Evolutionary conservation across 148 eudicot species (phyloP).

Genomic region (Mesembryanthemum crystallinum): DNA sequence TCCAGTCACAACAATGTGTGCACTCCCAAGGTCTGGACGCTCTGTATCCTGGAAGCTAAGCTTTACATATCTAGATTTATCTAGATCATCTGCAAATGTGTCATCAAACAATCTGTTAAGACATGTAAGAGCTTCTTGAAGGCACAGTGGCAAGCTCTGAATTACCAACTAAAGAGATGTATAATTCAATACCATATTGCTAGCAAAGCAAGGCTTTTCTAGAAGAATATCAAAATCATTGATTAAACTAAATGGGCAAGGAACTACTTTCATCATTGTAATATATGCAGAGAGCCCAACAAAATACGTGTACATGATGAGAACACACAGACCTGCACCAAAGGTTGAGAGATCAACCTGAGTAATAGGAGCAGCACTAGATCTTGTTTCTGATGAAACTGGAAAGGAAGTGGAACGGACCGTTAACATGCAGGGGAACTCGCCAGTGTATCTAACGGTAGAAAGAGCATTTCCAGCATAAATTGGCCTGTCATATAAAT

Average conservation of each 20-base stretch:
- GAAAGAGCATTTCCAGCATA: slow-evolving; percentile 98
- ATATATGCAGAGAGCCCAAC: background rate
- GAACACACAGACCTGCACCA: slow-evolving; percentile 69
- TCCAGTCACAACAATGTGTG: slow-evolving; percentile 84
- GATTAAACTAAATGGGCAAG: background rate
- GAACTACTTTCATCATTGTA: background rate
- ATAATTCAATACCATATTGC: too few relatives aligned
- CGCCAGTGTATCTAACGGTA: slow-evolving; percentile 70
- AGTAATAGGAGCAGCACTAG: slow-evolving; percentile 56
- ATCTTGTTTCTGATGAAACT: slow-evolving; percentile 43
- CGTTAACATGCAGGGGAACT: slow-evolving; percentile 77
- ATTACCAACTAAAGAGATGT: background rate
- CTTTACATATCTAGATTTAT: slow-evolving; percentile 59
- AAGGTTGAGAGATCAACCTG: slow-evolving; percentile 90
- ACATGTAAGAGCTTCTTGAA: background rate
- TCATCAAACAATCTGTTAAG: slow-evolving; percentile 1
- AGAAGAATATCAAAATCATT: background rate
- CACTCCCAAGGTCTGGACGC: slow-evolving; percentile 94
- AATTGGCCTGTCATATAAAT: slow-evolving; percentile 66
- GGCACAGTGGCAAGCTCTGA: background rate
- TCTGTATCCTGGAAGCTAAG: slow-evolving; percentile 71
- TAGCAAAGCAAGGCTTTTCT: background rate
- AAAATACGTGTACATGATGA: slow-evolving; percentile 6
- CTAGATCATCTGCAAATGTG: slow-evolving; percentile 48
- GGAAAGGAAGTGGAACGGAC: slow-evolving; percentile 88